Conservation (phyloP, 495 filamentous ascomycete genomes). For the Penicillium manginii region DNA sequence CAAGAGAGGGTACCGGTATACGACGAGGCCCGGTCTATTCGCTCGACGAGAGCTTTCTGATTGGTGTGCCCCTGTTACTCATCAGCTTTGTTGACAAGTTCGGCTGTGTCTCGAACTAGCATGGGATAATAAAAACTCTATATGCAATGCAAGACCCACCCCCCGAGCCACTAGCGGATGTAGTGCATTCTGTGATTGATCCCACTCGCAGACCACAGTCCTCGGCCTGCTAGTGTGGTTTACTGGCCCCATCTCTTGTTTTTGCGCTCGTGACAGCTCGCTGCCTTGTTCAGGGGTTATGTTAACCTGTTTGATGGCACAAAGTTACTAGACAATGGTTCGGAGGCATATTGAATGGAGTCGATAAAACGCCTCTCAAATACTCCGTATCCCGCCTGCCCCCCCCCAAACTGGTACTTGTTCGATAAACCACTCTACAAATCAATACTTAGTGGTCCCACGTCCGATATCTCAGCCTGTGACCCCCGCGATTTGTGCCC, state of each 20-base stretch:
- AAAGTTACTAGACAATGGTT: neutral
- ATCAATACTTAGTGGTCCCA: neutral
- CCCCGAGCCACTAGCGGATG: conserved; percentile 10
- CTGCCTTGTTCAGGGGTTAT: conserved; percentile 15
- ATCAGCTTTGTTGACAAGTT: neutral
- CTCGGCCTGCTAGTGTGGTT: conserved; percentile 3
- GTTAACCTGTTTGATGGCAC: neutral
- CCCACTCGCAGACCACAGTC: neutral
- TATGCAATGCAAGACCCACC: neutral
- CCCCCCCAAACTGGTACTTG: neutral
- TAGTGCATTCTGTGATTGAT: conserved; percentile 15
- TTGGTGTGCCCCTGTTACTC: conserved; percentile 13
- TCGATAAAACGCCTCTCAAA: neutral
- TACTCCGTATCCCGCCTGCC: neutral
- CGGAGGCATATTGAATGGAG: neutral
- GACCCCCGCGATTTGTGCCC: neutral
- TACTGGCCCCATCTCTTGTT: conserved; percentile 7
- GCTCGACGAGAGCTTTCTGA: neutral
- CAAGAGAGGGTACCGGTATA: neutral
- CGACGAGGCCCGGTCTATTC: conserved; percentile 15
- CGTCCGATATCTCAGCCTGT: neutral
- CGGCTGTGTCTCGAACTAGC: conserved; percentile 1
- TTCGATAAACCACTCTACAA: neutral
- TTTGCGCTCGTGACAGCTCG: conserved; percentile 20
- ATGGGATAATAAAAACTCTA: conserved; percentile 14